These are phyloP conservation scores for Leccinum proximum DNA, from an alignment of 1,284 basidiomycete genomes.

Conservation along the genomic window DNA sequence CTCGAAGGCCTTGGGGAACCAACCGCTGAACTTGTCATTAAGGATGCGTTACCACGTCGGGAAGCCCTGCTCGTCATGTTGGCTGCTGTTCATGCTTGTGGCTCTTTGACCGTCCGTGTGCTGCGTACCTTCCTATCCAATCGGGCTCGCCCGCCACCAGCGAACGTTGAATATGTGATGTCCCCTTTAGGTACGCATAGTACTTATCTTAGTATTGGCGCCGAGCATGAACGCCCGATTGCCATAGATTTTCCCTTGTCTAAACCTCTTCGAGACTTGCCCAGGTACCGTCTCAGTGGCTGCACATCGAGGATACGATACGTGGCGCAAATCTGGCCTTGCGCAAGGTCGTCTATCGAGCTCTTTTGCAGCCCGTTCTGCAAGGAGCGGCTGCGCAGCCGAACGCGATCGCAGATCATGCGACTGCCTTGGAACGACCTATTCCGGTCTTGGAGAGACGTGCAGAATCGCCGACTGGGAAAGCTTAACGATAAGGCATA, in stretches of 20 bases:
- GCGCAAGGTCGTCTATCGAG: constrained; percentile 65
- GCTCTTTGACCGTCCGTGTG: constrained; percentile 45
- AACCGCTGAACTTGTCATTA: background rate
- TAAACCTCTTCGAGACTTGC: constrained; percentile 29
- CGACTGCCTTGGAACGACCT: constrained; percentile 5
- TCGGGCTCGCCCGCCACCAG: constrained; percentile 9
- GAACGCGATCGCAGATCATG: constrained; percentile 3
- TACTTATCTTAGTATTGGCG: constrained; percentile 1
- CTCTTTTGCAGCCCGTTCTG: constrained; percentile 39
- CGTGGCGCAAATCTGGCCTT: constrained; percentile 41
- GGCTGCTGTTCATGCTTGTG: constrained; percentile 61
- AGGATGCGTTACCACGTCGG: background rate
- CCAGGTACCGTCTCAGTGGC: constrained; percentile 41
- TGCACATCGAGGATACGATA: constrained; percentile 23
- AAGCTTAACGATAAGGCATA: constrained; percentile 45
- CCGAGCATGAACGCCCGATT: constrained; percentile 8
- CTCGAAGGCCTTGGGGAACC: background rate
- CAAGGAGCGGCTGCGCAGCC: constrained; percentile 5
- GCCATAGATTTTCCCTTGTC: constrained; percentile 42
- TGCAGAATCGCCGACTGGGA: constrained; percentile 42
- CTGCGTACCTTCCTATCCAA: constrained; percentile 35
- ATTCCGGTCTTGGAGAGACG: constrained; percentile 33
- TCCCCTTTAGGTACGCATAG: constrained; percentile 34
- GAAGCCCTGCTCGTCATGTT: constrained; percentile 47
- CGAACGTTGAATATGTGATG: constrained; percentile 28